Percentiles rank a stretch among this genome's conserved stretches.
These are phyloP conservation scores for Lactarius trivialis DNA, from an alignment of 768 basidiomycete species.

Conservation along the genomic window DNA sequence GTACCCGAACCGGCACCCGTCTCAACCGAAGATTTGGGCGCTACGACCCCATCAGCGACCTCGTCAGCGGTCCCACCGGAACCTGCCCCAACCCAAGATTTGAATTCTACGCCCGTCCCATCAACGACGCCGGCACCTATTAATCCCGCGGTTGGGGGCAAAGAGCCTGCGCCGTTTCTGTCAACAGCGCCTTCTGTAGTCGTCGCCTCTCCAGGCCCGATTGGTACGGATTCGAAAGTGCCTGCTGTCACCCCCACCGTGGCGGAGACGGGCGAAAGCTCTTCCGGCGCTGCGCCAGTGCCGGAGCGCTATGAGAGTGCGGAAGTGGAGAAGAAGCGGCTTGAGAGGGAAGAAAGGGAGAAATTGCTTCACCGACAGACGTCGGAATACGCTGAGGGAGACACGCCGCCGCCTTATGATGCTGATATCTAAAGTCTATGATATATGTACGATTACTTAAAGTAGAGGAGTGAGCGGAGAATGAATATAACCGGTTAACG, in stretches of 20 bases:
- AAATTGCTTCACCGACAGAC: constrained; percentile 28
- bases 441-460: neutral
- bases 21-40: neutral
- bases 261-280: constrained; percentile 55
- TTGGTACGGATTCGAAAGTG: constrained; percentile 27
- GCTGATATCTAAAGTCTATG: constrained; percentile 29
- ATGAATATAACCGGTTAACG: too few relatives aligned
- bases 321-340: constrained; percentile 55
- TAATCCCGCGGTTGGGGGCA: constrained; percentile 29
- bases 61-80: constrained; percentile 27
- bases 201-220: constrained; percentile 29
- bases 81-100: constrained; percentile 4
- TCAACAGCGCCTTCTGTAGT: constrained; percentile 9
- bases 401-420: constrained; percentile 39
- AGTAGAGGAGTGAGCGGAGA: too few relatives aligned
- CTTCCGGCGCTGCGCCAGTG: neutral
- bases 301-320: constrained; percentile 39
- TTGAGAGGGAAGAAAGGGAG: constrained; percentile 65
- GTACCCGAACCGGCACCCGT: too few relatives aligned
- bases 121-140: constrained; percentile 27
- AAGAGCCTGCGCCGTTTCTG: constrained; percentile 28
- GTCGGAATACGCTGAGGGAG: constrained; percentile 23
- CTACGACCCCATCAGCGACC: constrained; percentile 10
- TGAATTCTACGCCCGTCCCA: constrained; percentile 3
- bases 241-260: constrained; percentile 51